Percentiles rank a stretch among this genome's conserved stretches.
Conservation (phyloP, 768 basidiomycete genomes). For the Rhizopogon salebrosus region DNA sequence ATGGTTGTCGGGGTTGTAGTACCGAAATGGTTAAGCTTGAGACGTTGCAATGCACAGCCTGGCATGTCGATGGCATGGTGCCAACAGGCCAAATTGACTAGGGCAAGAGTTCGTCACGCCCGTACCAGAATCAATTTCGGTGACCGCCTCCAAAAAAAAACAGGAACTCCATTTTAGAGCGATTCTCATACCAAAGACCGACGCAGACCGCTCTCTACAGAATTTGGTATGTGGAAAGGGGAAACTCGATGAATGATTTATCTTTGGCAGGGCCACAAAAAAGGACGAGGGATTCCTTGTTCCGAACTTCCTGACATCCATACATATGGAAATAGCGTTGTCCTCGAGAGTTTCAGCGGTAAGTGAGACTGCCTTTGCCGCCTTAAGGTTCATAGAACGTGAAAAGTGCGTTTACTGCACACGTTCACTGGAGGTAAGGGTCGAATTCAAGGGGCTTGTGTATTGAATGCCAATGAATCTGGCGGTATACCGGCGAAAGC, state of each 20-base stretch:
- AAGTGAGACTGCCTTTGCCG: not conserved
- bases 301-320: not conserved
- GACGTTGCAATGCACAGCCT: not conserved
- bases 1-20: not conserved
- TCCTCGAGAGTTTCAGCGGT: not conserved
- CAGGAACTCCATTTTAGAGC: not conserved
- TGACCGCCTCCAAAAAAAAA: not conserved
- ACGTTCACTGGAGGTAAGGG: not conserved
- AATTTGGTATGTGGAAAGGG: not conserved
- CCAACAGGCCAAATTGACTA: not conserved
- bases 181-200: not conserved
- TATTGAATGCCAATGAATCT: too few species aligned
- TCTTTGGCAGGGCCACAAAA: not conserved
- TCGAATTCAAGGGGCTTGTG: not conserved
- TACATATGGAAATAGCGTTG: not conserved
- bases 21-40: not conserved
- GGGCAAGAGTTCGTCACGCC: not conserved
- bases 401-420: not conserved
- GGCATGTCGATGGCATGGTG: not conserved
- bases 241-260: not conserved
- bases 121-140: not conserved
- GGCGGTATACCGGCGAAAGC: not conserved
- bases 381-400: not conserved
- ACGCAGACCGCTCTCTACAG: not conserved
- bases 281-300: not conserved